phyloP scores from a whole-genome alignment of 179 eudicot species.

The Dionaea muscipula region DNA sequence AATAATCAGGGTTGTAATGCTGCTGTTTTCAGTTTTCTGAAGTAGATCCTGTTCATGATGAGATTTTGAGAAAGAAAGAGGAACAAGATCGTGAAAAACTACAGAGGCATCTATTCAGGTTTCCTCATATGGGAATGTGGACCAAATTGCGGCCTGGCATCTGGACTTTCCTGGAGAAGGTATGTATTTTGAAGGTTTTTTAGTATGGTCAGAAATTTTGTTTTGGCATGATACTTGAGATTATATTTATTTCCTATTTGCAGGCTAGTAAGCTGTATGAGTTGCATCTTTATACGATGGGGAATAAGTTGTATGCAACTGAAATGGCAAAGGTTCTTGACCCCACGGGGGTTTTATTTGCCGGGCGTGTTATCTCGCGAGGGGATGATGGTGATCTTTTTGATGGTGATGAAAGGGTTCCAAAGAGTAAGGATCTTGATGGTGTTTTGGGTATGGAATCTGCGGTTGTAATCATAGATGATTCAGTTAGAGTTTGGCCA shows the following conservation, averaged over 20 bases:
- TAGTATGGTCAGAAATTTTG: background rate
- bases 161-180: constrained; percentile 98
- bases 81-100: constrained; percentile 88
- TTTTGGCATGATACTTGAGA: background rate
- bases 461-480: constrained; percentile 86
- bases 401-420: constrained; percentile 76
- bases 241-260: constrained; percentile 4
- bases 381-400: constrained; percentile 81
- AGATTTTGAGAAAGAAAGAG: constrained; percentile 87
- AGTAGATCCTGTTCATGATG: constrained; percentile 81
- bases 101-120: constrained; percentile 73
- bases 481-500: constrained; percentile 98
- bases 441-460: constrained; percentile 99
- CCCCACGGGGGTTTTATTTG: constrained; percentile 79
- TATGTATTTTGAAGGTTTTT: constrained; percentile 16
- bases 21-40: constrained; percentile 54
- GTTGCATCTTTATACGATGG: constrained; percentile 93
- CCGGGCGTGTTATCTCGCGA: constrained; percentile 93
- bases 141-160: constrained; percentile 94
- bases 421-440: constrained; percentile 92
- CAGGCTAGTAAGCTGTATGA: constrained; percentile 91
- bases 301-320: constrained; percentile 91
- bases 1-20: background rate
- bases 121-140: constrained; percentile 99
- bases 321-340: constrained; percentile 99